These are phyloP conservation scores for Pythium chondricola DNA, from an alignment of 352 stramenopile species.

Conservation along the genomic window DNA sequence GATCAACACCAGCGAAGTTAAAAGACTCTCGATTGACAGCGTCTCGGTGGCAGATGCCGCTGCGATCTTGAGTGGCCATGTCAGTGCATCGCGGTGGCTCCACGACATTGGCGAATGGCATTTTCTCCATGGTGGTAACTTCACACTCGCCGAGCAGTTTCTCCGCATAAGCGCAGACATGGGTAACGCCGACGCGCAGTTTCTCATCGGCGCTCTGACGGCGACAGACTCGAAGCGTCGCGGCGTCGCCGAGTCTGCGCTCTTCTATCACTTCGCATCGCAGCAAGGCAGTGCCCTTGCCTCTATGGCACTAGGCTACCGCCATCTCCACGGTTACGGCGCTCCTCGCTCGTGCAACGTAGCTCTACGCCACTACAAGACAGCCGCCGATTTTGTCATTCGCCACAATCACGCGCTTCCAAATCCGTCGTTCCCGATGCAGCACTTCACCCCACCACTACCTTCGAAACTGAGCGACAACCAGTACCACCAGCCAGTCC, in stretches of 20 bases:
- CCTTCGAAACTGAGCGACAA: conserved; percentile 32
- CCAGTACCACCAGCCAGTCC: conserved; percentile 14
- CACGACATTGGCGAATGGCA: conserved; percentile 33
- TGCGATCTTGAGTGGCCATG: background rate
- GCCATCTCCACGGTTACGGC: conserved; percentile 46
- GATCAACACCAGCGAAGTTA: background rate
- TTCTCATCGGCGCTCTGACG: conserved; percentile 25
- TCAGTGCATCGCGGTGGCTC: conserved; percentile 24
- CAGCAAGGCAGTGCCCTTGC: conserved; percentile 29
- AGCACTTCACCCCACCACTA: conserved; percentile 32
- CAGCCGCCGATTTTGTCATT: conserved; percentile 49
- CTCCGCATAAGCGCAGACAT: conserved; percentile 33
- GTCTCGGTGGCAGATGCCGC: background rate
- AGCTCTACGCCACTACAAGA: conserved; percentile 71
- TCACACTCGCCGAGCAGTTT: conserved; percentile 22
- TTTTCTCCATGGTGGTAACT: conserved; percentile 20
- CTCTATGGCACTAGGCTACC: conserved; percentile 69
- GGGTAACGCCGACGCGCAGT: conserved; percentile 21
- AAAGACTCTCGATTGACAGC: background rate
- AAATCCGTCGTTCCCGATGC: conserved; percentile 19
- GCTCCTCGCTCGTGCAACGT: conserved; percentile 42
- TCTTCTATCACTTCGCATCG: conserved; percentile 64
- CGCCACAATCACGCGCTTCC: conserved; percentile 9
- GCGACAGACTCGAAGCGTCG: conserved; percentile 16
- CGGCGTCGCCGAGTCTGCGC: conserved; percentile 21